Conservation (phyloP, 139 green algal species). For the Coelastrella sp. region DNA sequence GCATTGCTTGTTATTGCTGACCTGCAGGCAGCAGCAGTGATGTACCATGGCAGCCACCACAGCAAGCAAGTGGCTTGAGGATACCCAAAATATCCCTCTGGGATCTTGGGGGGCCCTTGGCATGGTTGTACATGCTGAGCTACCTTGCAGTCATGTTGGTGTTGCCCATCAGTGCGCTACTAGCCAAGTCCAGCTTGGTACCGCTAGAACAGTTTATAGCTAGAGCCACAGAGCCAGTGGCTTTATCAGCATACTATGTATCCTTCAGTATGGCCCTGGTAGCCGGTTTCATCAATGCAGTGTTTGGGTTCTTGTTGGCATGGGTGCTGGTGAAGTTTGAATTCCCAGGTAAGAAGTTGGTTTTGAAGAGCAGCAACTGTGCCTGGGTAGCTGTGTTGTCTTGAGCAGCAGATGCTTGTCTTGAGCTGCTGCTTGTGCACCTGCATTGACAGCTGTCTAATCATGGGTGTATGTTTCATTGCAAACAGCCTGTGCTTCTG, state of each 20-base stretch:
- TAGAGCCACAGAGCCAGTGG: slow-evolving; percentile 70
- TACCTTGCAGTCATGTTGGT: slow-evolving; percentile 74
- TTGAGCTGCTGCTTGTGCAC: background rate
- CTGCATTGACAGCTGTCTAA: background rate
- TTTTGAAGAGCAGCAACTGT: too few species aligned
- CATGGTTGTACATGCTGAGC: slow-evolving; percentile 66
- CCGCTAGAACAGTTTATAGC: slow-evolving; percentile 56
- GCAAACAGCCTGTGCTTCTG: too few species aligned
- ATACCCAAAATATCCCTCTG: slow-evolving; percentile 18
- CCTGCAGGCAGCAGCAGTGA: slow-evolving; percentile 35
- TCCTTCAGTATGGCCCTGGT: slow-evolving; percentile 70
- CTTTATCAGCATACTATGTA: slow-evolving; percentile 77
- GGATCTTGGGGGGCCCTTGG: slow-evolving; percentile 33
- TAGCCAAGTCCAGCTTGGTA: slow-evolving; percentile 59
- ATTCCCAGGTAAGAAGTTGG: slow-evolving; percentile 53
- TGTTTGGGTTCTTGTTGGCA: slow-evolving; percentile 82
- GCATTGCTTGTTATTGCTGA: too few species aligned
- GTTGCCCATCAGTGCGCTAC: slow-evolving; percentile 65
- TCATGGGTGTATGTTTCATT: too few species aligned
- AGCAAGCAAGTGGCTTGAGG: background rate
- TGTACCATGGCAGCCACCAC: slow-evolving; percentile 28
- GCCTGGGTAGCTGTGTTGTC: background rate
- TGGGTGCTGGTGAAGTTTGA: slow-evolving; percentile 80
- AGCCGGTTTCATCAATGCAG: slow-evolving; percentile 68
- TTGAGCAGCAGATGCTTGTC: background rate